phyloP scores from a whole-genome alignment of 169 alveolate species.

The Eimeria maxima region DNA sequence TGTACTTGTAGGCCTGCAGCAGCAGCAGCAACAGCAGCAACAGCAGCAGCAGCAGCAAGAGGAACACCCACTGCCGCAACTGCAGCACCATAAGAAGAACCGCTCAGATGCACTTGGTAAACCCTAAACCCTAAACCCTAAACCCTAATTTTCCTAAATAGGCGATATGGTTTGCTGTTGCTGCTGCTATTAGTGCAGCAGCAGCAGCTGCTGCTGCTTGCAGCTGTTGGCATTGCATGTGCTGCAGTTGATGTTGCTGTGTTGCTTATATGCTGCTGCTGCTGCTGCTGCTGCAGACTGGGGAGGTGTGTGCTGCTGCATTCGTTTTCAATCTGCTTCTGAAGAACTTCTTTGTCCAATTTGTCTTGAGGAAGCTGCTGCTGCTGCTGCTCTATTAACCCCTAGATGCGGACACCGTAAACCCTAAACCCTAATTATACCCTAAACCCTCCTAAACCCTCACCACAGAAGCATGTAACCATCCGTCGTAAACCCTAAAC shows the following conservation, averaged over 20 bases:
- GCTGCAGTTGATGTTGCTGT: too few relatives aligned
- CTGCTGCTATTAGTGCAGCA: not conserved
- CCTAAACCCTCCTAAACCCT: constrained; percentile 27
- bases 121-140: constrained; percentile 36
- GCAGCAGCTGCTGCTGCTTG: not conserved
- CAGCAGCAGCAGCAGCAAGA: constrained; percentile 59
- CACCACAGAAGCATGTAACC: not conserved
- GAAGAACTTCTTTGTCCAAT: not conserved
- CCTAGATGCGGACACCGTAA: not conserved
- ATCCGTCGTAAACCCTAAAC: too few relatives aligned
- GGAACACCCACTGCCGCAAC: not conserved
- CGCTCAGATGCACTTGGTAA: constrained; percentile 15
- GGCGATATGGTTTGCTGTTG: not conserved
- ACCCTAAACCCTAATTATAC: constrained; percentile 12
- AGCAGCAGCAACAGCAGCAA: constrained; percentile 34
- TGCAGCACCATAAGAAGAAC: not conserved
- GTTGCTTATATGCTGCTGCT: too few relatives aligned
- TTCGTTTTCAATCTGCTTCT: not conserved
- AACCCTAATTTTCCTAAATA: not conserved
- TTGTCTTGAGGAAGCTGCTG: not conserved
- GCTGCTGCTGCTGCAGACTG: not conserved
- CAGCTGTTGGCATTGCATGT: too few relatives aligned
- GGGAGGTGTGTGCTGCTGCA: not conserved
- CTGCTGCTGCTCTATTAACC: not conserved
- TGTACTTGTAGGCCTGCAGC: not conserved